Evolutionary conservation across 345 rosid species (phyloP).

Genomic region (Hirschfeldia incana): DNA sequence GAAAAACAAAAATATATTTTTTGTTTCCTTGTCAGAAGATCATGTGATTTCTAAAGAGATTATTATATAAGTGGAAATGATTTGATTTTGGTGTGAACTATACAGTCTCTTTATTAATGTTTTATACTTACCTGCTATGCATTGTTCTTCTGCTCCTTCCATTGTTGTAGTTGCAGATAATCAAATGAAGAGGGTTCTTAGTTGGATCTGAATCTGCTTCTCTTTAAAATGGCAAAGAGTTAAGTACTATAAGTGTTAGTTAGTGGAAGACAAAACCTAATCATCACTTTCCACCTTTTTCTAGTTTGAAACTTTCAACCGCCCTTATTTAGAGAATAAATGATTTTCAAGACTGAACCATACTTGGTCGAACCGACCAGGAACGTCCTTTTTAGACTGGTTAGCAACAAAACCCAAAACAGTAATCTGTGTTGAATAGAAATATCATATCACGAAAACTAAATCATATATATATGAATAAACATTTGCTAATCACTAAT

Average conservation of each 20-base stretch:
- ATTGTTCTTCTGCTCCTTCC: constrained; percentile 5
- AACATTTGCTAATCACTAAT: constrained; percentile 3
- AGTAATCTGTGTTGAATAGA: background rate
- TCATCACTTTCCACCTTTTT: constrained; percentile 35
- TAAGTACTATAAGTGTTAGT: constrained; percentile 16
- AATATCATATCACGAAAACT: background rate
- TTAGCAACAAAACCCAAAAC: background rate
- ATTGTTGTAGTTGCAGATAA: constrained; percentile 19
- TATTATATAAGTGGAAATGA: constrained; percentile 35
- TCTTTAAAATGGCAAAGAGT: constrained; percentile 12
- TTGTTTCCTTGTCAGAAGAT: constrained; percentile 23
- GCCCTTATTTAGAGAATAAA: background rate
- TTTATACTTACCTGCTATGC: constrained; percentile 18
- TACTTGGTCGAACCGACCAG: background rate
- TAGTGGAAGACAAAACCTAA: constrained; percentile 44
- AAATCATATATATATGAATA: background rate
- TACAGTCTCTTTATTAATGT: background rate
- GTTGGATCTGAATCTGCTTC: constrained; percentile 32
- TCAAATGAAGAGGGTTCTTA: background rate
- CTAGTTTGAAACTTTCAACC: constrained; percentile 29
- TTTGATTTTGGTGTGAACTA: constrained; percentile 37
- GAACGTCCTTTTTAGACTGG: background rate
- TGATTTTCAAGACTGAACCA: background rate
- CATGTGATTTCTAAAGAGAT: constrained; percentile 37
- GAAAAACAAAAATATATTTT: background rate